These are phyloP conservation scores for Gossypium mustelinum DNA, from an alignment of 345 rosid genomes.

Conservation along the genomic window DNA sequence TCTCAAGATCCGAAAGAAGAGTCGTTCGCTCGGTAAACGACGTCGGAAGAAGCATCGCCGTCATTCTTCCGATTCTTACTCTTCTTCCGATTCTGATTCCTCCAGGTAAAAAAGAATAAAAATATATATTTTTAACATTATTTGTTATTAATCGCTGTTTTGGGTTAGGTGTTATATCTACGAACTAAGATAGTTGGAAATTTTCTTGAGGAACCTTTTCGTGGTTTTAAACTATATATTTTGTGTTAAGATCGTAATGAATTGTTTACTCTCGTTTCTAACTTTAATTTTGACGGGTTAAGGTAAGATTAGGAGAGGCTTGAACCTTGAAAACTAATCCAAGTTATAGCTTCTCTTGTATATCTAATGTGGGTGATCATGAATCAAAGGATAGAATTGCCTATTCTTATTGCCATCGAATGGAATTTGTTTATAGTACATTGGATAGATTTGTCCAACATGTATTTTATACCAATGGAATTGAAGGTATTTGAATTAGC, in stretches of 20 bases:
- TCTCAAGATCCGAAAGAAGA: slow-evolving; percentile 71
- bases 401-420: not conserved
- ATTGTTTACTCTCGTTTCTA: not conserved
- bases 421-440: not conserved
- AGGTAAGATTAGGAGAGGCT: not conserved
- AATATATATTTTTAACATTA: not conserved
- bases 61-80: slow-evolving; percentile 44
- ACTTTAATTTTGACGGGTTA: not conserved
- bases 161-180: not conserved
- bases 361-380: not conserved
- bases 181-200: not conserved
- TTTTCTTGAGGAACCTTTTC: not conserved
- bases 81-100: slow-evolving; percentile 48
- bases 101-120: slow-evolving; percentile 44
- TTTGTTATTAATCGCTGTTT: not conserved
- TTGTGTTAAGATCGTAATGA: not conserved
- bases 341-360: not conserved
- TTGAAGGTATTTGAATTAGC: no score
- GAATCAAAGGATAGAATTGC: not conserved
- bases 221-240: not conserved
- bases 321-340: not conserved
- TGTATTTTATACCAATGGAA: no score
- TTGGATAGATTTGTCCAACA: not conserved
- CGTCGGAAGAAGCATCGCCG: slow-evolving; percentile 52
- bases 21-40: slow-evolving; percentile 46